phyloP scores from a whole-genome alignment of 2,329 filamentous ascomycete species.

The Penicillium psychrosexuale region DNA sequence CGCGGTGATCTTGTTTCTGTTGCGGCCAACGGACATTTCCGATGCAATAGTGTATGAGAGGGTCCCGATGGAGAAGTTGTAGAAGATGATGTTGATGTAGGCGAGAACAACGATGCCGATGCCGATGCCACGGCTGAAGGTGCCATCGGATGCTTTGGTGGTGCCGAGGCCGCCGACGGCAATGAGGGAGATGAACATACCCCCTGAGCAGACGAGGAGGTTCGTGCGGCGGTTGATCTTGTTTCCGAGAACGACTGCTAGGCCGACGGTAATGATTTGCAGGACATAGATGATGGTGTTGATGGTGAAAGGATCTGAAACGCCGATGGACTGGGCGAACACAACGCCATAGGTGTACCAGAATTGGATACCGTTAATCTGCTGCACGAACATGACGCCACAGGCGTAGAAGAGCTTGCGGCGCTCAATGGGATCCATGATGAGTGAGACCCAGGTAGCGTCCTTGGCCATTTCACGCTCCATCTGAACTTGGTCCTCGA shows the following conservation, averaged over 20 bases:
- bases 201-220: slow-evolving; percentile 33
- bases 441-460: slow-evolving; percentile 41
- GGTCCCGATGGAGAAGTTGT: slow-evolving; percentile 48
- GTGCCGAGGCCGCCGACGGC: slow-evolving; percentile 45
- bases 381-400: slow-evolving; percentile 48
- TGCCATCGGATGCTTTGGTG: slow-evolving; percentile 23
- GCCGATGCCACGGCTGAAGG: slow-evolving; percentile 18
- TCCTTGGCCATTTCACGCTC: slow-evolving; percentile 27
- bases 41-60: slow-evolving; percentile 44
- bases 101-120: slow-evolving; percentile 42
- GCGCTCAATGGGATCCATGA: slow-evolving; percentile 47
- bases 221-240: slow-evolving; percentile 45
- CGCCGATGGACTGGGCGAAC: slow-evolving; percentile 45
- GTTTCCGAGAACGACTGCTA: slow-evolving; percentile 43
- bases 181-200: slow-evolving; percentile 44
- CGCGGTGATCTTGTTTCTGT: slow-evolving; percentile 49
- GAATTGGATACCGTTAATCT: slow-evolving; percentile 51
- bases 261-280: slow-evolving; percentile 41
- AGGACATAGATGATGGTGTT: slow-evolving; percentile 44
- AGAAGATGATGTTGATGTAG: slow-evolving; percentile 45
- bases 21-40: slow-evolving; percentile 50
- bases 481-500: slow-evolving; percentile 21
- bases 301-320: slow-evolving; percentile 44
- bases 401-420: slow-evolving; percentile 43
- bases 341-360: slow-evolving; percentile 48